A percentile compares a stretch with the other conserved stretches of the same genome.
Evolutionary conservation across 768 basidiomycete genomes (phyloP).

Genomic region (Mycena filopes): DNA sequence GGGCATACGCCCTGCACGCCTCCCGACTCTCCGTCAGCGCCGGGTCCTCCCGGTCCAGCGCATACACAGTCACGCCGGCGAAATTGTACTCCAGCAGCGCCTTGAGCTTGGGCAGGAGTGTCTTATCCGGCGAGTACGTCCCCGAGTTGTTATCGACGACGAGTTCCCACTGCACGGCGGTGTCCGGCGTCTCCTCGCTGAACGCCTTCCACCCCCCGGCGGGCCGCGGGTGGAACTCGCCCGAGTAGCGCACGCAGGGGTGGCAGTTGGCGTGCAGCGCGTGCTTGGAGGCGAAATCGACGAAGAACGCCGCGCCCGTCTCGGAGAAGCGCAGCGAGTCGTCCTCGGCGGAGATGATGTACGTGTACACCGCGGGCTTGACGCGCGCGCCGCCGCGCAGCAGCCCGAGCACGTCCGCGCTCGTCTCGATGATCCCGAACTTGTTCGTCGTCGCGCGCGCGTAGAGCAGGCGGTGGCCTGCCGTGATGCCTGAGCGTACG

Average conservation of each 20-base stretch:
- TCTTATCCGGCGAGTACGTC: constrained; percentile 81
- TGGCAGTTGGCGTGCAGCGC: constrained; percentile 84
- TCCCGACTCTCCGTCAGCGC: constrained; percentile 67
- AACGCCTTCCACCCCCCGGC: constrained; percentile 75
- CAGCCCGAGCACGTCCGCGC: constrained; percentile 60
- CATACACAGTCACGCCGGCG: constrained; percentile 66
- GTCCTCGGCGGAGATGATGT: constrained; percentile 81
- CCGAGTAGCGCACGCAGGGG: constrained; percentile 73
- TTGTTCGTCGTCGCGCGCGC: constrained; percentile 70
- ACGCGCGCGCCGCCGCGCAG: constrained; percentile 68
- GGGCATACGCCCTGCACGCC: constrained; percentile 74
- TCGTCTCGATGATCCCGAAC: constrained; percentile 66
- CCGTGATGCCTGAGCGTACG: constrained; percentile 75
- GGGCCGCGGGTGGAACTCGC: constrained; percentile 84
- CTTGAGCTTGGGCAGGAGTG: constrained; percentile 68
- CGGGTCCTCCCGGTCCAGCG: constrained; percentile 66
- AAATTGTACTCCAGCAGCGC: constrained; percentile 80
- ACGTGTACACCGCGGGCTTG: constrained; percentile 88
- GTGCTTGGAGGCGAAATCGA: constrained; percentile 89
- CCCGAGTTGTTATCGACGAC: constrained; percentile 90
- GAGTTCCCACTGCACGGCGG: constrained; percentile 77
- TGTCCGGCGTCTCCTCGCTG: constrained; percentile 63
- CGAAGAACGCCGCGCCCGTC: constrained; percentile 88
- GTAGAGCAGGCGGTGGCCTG: constrained; percentile 80
- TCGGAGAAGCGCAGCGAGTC: constrained; percentile 86